Base-by-base conservation (phyloP, 331 rosid species). In the Rosa hybrid region DNA sequence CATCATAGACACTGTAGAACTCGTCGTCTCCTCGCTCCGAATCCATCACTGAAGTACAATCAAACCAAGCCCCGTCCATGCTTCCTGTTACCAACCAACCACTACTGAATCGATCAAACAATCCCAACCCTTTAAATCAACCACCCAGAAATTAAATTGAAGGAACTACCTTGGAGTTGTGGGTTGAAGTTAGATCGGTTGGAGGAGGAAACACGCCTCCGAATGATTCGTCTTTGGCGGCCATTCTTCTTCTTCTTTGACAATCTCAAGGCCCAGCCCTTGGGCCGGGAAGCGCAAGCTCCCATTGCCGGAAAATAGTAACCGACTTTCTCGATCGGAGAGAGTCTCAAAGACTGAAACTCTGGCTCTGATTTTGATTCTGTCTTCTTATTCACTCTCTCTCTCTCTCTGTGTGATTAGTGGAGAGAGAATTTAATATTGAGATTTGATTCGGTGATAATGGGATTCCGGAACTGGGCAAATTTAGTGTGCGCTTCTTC, bases 11-110 rank as follows among this genome's bases (percentile, higher is more conserved):
- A 54, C 99, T 93, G 67, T 91, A 91, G 86, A 96, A 96, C 75
- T 96, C 99, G 0, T 93, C 99, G 34, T 96, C 99, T 20, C 87
- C 99, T 21, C 87, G 82, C 83, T 94, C 98, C 30, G 98, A 96
- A 50, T 96, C 97, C 81, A 86, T 80, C 1, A 87, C 88, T 34
- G 99, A 96, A 79, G 84, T 85, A 27, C 96, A 94, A 91, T 96
- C 99, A 83, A 88, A 89, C 92, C 93, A 96, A 13, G 91, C 88
- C 71, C 75, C 92, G 75, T 96, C 99, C 80, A 74, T 23, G 79
- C 81, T 80, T 75, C 82, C 78, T 78, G 78, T 57, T 2, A 46
- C 81, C 53, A 30, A 23, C 4, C 21, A 7, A 11, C 44, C 38
- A 16, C 21, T n/a, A 12, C n/a, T 12, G 6, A 48, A 77, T 64